Evolutionary conservation across 2,329 filamentous ascomycete species (phyloP), one percentile per base, ranked within the genome.

Genomic region (Colletotrichum sp.): DNA sequence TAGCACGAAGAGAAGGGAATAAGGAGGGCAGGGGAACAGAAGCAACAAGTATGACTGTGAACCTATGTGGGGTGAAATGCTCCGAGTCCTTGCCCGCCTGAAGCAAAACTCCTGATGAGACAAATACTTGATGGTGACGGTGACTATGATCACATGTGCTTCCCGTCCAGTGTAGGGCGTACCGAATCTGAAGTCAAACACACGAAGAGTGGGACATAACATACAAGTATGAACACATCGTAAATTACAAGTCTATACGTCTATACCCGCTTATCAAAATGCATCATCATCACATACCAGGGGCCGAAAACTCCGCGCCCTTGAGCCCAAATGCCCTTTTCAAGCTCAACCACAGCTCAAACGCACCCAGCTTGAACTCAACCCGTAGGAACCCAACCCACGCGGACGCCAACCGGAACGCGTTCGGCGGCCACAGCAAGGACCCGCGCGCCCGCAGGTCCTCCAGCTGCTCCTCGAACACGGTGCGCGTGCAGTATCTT

Each of bases 401-500:
- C 1, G 92, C 92, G 1, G 85, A 85, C 9, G 93, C 77, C 63
- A 92, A 83, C 5, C 89, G 84, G 21, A 91, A 59, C 3, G 90
- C 85, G 77, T 93, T 94, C 7, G 85, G 81, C 10, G 92, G 92
- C 87, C 90, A 91, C 36, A 91, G 81, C n/a, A 92, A 80, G 55
- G 91, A 91, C 3, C 92, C 91, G 13, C 82, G 83, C 60, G 81
- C 80, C 68, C 85, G 84, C 69, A 94, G 89, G 71, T 89, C 85
- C 73, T 94, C 92, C 16, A 93, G 84, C 80, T 91, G 89, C 83
- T 94, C 93, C 78, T 92, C 85, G 78, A 92, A 91, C 0, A 95
- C 92, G 3, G 92, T 93, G 39, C 90, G 88, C 30, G 91, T 90
- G 83, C 93, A 94, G 84, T 94, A 94, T 39, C 92, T 86, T 5